Base-by-base conservation (phyloP, 352 stramenopile genomes). In the Phytophthora pseudosyringae region DNA sequence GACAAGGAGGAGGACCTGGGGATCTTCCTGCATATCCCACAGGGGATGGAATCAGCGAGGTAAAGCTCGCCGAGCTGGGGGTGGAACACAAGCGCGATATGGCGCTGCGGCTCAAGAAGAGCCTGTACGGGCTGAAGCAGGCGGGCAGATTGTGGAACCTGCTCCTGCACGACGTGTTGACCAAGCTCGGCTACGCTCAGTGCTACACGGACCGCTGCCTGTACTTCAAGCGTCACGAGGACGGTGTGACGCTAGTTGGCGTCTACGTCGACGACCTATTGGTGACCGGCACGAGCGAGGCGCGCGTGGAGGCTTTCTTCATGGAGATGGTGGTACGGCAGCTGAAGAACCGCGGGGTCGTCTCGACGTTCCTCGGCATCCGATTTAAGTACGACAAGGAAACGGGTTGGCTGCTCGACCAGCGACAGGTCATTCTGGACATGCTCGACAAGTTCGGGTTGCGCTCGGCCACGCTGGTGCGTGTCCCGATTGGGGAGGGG, bases 301-400 rank as follows among this genome's bases (percentile, higher is more conserved):
- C 12, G 2, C 13, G 11, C 26, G 26, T 38, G 12, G 44, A 7
- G 4, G 13, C 5, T 4, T 51, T 51, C 13, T 51, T 51, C 7
- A 74, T 75, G 63, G 3, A 29, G 3, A 11, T 49, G 0, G 48
- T 81, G 1, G 46, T n/a, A n/a, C n/a, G n/a, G n/a, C n/a, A 73
- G 10, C 31, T 58, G 0, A 59, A 62, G 28, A 32, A 64, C 16
- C 25, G 63, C 8, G 46, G 52, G 1, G 38, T 59, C 0, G 61
- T 64, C 9, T 50, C 52, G 1, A 50, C 60, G 29, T 64, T 69
- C 3, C 40, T 69, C 18, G 38, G 47, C 3, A 56, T 64, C 15
- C 3, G 3, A 6, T 64, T 64, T 18, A 8, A 35, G 3, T 50
- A 64, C 35, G 38, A 59, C 7, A 32, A 55, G 3, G 12, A 52